Conservation (phyloP, 306 rosid genomes). For the Fagus crenata region DNA sequence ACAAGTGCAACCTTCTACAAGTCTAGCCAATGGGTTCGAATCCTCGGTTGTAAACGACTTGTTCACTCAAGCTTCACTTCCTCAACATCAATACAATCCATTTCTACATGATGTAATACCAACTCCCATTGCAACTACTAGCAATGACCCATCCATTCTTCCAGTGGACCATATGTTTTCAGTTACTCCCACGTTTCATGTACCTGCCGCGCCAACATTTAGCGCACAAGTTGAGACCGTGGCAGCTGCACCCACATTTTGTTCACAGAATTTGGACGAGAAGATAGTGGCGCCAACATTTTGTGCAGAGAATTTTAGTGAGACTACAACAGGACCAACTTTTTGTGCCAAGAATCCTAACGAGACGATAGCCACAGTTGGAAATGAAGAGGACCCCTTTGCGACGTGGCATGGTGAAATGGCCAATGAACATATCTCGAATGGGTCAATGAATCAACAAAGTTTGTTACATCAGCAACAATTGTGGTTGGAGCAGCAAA, state of each 20-base stretch:
- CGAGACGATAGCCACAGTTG: neutral
- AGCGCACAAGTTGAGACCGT: neutral
- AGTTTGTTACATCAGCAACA: conserved; percentile 46
- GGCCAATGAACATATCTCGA: conserved; percentile 7
- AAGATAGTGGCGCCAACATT: conserved; percentile 21
- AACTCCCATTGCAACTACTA: conserved; percentile 3
- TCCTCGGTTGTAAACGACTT: conserved; percentile 13
- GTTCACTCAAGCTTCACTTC: conserved; percentile 29
- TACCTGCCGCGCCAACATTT: conserved; percentile 12
- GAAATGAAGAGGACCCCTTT: conserved; percentile 52
- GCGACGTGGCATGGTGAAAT: conserved; percentile 33
- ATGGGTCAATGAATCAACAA: conserved; percentile 37
- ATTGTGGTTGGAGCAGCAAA: conserved; percentile 74
- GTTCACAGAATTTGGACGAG: conserved; percentile 1
- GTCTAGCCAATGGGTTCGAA: conserved; percentile 28
- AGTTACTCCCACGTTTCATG: conserved; percentile 22
- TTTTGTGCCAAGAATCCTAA: neutral
- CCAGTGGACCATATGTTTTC: conserved; percentile 12
- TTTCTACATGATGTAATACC: conserved; percentile 49
- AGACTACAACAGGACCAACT: neutral
- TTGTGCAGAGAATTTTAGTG: neutral
- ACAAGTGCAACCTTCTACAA: conserved; percentile 11
- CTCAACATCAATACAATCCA: conserved; percentile 58
- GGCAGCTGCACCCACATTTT: conserved; percentile 33
- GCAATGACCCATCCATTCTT: neutral